Evolutionary conservation across 371 early-diverging fungal species (phyloP).

Genomic region (Paramicrosporidium saccamoebae): DNA sequence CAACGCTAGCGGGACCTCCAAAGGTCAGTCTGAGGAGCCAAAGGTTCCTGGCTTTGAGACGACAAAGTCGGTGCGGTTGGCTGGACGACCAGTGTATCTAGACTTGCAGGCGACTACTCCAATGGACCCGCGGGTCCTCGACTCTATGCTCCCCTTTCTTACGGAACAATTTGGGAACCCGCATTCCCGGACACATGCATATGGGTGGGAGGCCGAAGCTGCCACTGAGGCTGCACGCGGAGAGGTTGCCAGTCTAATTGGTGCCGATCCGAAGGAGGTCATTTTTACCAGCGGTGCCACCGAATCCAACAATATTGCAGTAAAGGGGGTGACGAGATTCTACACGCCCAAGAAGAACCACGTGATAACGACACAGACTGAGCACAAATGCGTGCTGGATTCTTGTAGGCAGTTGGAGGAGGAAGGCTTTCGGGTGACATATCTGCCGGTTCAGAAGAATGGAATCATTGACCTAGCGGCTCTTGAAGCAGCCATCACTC

Average conservation of each 20-base stretch:
- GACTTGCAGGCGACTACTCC: conserved; percentile 95
- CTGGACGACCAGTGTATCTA: conserved; percentile 67
- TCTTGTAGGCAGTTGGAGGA: conserved; percentile 89
- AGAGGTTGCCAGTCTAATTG: conserved; percentile 69
- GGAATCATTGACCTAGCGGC: conserved; percentile 46
- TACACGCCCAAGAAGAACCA: conserved; percentile 80
- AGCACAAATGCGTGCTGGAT: conserved; percentile 98
- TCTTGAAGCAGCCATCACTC: conserved; percentile 55
- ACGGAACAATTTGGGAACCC: conserved; percentile 91
- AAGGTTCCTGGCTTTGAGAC: too few relatives aligned
- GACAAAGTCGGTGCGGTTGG: too few relatives aligned
- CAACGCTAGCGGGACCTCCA: too few relatives aligned
- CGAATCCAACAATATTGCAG: conserved; percentile 86
- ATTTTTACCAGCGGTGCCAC: conserved; percentile 97
- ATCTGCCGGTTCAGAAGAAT: conserved; percentile 59
- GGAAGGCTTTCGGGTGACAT: conserved; percentile 93
- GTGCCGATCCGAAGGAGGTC: conserved; percentile 90
- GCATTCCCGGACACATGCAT: conserved; percentile 87
- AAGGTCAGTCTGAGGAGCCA: too few relatives aligned
- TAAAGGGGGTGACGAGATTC: conserved; percentile 91
- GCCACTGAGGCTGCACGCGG: conserved; percentile 74
- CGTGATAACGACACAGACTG: conserved; percentile 92
- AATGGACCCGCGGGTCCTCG: conserved; percentile 84
- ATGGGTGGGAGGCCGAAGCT: conserved; percentile 93
- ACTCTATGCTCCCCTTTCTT: conserved; percentile 88